phyloP scores from a whole-genome alignment of 768 basidiomycete genomes.

The Tricholoma flavovirens region DNA sequence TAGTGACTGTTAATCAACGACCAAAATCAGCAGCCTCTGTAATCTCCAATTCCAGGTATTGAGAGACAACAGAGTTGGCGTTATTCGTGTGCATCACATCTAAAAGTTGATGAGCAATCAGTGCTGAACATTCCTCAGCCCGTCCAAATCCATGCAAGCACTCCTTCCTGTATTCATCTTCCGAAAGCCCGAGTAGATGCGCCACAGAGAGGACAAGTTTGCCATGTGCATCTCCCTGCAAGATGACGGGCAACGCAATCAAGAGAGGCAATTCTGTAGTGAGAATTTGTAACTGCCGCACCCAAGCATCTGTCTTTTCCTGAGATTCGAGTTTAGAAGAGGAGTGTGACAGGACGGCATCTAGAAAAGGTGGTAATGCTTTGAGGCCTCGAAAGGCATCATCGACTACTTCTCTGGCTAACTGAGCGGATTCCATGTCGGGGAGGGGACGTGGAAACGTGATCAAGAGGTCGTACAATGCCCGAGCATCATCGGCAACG shows the following conservation, averaged over 20 bases:
- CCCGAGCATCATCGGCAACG: conserved; percentile 52
- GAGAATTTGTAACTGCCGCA: conserved; percentile 43
- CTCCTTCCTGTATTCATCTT: conserved; percentile 59
- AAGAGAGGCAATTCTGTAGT: conserved; percentile 68
- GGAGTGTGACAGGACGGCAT: conserved; percentile 31
- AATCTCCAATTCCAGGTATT: conserved; percentile 48
- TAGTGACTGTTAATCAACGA: background rate
- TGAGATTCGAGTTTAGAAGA: conserved; percentile 15
- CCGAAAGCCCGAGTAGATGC: conserved; percentile 49
- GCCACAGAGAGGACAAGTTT: conserved; percentile 38
- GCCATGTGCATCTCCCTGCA: conserved; percentile 44
- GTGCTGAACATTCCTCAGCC: conserved; percentile 65
- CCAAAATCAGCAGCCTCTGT: conserved; percentile 17
- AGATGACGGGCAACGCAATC: conserved; percentile 63
- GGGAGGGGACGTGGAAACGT: conserved; percentile 54
- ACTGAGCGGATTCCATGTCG: conserved; percentile 39
- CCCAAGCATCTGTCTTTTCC: conserved; percentile 22
- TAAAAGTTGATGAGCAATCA: conserved; percentile 53
- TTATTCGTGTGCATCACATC: conserved; percentile 37
- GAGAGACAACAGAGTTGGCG: conserved; percentile 30
- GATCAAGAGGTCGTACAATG: conserved; percentile 55
- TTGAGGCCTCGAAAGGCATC: conserved; percentile 67
- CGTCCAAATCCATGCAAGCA: conserved; percentile 72
- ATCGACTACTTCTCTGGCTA: conserved; percentile 78
- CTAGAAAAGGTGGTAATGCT: conserved; percentile 52